These are phyloP conservation scores for Phoma sp. DNA, from an alignment of 2,329 filamentous ascomycete genomes.

Conservation along the genomic window DNA sequence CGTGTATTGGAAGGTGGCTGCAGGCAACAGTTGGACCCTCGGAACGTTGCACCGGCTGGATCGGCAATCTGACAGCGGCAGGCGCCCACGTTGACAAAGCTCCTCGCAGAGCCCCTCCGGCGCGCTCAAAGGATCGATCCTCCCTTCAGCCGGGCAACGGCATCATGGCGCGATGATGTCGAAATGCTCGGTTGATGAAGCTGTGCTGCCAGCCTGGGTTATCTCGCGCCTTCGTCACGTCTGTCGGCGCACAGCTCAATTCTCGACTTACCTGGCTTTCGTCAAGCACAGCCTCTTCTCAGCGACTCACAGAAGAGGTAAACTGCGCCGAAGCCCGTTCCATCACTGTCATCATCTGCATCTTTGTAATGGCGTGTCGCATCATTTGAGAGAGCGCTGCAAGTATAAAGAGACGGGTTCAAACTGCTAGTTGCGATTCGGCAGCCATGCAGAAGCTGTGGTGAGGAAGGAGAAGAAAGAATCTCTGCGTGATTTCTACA, in stretches of 20 bases:
- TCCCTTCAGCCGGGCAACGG: background rate
- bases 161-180: background rate
- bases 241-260: background rate
- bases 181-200: background rate
- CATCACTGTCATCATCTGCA: background rate
- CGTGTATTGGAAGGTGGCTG: no score
- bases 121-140: background rate
- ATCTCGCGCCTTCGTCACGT: background rate
- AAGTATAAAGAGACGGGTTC: no score
- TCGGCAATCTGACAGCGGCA: background rate
- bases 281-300: background rate
- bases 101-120: background rate
- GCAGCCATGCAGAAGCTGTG: background rate
- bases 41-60: no score
- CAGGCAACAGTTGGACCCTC: no score
- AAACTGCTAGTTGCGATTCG: background rate
- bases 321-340: background rate
- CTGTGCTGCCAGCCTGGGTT: background rate
- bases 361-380: background rate
- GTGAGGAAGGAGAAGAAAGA: background rate
- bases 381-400: background rate
- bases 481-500: background rate
- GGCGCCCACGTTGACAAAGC: background rate
- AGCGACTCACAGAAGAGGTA: background rate
- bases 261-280: background rate